Evolutionary conservation across 116 monocot species (phyloP).

Genomic region (Phalaenopsis hybrid): DNA sequence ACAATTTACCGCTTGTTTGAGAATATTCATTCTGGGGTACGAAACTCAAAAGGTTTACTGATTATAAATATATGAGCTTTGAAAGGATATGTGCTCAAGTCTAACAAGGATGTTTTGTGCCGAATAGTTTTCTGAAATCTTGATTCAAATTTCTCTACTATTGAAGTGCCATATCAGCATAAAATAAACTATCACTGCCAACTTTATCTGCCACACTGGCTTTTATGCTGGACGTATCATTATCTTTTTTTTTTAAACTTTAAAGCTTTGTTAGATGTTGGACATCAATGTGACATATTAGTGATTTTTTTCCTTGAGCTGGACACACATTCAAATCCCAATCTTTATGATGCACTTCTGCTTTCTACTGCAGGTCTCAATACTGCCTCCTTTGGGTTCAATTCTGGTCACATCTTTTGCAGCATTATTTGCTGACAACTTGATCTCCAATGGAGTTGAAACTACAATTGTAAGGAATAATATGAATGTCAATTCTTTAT

Average conservation of each 20-base stretch:
- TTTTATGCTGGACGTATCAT: neutral
- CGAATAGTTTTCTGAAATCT: too few relatives aligned
- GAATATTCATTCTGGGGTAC: neutral
- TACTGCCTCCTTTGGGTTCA: slow-evolving; percentile 87
- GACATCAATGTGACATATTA: neutral
- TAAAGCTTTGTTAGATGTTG: neutral
- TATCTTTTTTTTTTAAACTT: neutral
- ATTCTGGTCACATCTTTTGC: slow-evolving; percentile 80
- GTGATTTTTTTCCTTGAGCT: neutral
- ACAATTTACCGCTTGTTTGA: neutral
- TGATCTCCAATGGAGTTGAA: slow-evolving; percentile 78
- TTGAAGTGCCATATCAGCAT: too few relatives aligned
- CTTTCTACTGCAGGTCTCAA: slow-evolving; percentile 57
- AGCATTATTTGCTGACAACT: slow-evolving; percentile 85
- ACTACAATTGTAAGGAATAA: slow-evolving; percentile 54
- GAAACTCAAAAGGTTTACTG: neutral
- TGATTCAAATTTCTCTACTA: too few relatives aligned
- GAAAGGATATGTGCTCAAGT: neutral
- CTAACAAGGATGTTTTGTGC: too few relatives aligned
- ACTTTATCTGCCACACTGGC: neutral
- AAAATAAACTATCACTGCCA: too few relatives aligned
- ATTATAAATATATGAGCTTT: neutral
- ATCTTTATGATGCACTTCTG: neutral
- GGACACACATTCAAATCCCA: neutral
- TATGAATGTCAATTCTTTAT: neutral